A percentile compares a stretch with the other conserved stretches of the same genome.
Conservation (phyloP, 2,329 filamentous ascomycete genomes). For the Ascochyta lentis region DNA sequence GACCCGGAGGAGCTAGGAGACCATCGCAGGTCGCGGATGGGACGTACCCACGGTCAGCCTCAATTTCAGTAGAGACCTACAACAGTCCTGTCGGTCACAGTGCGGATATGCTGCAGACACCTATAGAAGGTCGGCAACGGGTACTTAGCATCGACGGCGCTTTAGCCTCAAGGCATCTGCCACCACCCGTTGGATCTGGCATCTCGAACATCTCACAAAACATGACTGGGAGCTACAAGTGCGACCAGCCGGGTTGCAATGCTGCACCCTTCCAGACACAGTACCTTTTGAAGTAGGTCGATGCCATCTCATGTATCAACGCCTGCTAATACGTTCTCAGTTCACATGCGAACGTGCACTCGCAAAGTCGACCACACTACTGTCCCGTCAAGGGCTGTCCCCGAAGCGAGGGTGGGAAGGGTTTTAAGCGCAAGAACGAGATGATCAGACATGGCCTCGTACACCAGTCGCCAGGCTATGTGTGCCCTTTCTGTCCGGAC, state of each 20-base stretch:
- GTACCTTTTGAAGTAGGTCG: constrained; percentile 73
- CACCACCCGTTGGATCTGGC: constrained; percentile 40
- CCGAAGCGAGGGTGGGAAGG: constrained; percentile 67
- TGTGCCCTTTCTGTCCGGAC: constrained; percentile 95
- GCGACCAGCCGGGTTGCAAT: constrained; percentile 68
- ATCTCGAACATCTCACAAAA: constrained; percentile 40
- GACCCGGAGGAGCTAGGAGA: constrained; percentile 32
- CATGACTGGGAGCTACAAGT: constrained; percentile 54
- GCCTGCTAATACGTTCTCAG: constrained; percentile 36
- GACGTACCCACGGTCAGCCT: constrained; percentile 41
- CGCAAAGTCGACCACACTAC: constrained; percentile 67
- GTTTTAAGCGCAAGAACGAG: constrained; percentile 73
- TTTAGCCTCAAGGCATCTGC: constrained; percentile 39
- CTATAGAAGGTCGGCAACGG: constrained; percentile 36
- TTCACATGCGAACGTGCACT: constrained; percentile 76
- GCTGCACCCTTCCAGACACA: constrained; percentile 79
- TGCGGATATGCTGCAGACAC: constrained; percentile 37
- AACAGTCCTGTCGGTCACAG: constrained; percentile 47
- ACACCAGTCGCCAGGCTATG: constrained; percentile 91
- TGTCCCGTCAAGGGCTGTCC: constrained; percentile 66
- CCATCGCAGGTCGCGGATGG: constrained; percentile 48
- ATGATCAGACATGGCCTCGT: constrained; percentile 84
- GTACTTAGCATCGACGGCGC: constrained; percentile 42
- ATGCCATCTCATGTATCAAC: neutral
- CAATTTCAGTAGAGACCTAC: constrained; percentile 43